Evolutionary conservation across 164 flowering plant species (phyloP).

Genomic region (Umbilicus rupestris): DNA sequence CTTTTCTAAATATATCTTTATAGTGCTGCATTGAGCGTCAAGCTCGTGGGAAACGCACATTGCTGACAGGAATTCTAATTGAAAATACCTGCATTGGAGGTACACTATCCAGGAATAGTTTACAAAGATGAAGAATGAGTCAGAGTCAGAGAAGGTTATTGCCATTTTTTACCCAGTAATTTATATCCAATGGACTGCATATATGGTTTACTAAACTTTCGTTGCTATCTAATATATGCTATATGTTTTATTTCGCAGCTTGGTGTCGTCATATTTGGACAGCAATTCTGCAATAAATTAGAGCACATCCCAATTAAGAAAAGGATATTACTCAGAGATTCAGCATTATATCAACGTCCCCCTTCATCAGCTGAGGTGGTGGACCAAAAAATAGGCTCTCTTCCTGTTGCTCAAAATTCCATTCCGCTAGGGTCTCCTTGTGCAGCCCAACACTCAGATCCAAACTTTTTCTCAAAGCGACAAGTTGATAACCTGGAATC

Average conservation of each 20-base stretch:
- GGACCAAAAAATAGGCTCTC: not conserved
- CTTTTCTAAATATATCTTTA: not conserved
- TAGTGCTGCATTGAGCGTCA: not conserved
- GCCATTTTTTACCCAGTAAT: not conserved
- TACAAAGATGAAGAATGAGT: conserved; percentile 17
- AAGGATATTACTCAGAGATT: conserved; percentile 39
- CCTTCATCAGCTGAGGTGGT: conserved; percentile 4
- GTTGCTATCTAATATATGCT: not conserved
- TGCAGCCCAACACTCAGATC: conserved; percentile 11
- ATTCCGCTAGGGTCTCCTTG: conserved; percentile 4
- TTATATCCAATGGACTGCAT: not conserved
- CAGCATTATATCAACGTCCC: conserved; percentile 31
- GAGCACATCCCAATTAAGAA: conserved; percentile 70
- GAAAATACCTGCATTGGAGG: not conserved
- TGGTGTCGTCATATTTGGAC: conserved; percentile 40
- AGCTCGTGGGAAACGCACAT: not conserved
- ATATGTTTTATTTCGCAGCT: conserved; percentile 30
- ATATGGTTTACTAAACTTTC: not conserved
- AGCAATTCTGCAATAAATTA: conserved; percentile 33
- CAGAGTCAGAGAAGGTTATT: conserved; percentile 57
- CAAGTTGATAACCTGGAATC: conserved; percentile 1
- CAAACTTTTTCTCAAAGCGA: conserved; percentile 2
- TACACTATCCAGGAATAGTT: not conserved
- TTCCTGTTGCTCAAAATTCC: not conserved
- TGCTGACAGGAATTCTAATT: not conserved